phyloP scores from a whole-genome alignment of 768 basidiomycete species.

The Mycena latifolia region DNA sequence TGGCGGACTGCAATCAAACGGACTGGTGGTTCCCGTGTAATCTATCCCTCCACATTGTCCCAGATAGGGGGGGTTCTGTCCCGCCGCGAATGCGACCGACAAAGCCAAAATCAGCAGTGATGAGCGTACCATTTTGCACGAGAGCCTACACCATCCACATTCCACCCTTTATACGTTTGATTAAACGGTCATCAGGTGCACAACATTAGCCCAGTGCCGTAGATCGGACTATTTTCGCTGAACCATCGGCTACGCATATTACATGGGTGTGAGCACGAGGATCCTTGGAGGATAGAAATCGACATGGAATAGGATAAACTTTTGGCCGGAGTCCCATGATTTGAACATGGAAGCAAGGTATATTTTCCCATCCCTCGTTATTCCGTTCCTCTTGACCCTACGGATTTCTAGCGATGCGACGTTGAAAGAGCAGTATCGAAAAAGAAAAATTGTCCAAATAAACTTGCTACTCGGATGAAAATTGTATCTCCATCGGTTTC shows the following conservation, averaged over 20 bases:
- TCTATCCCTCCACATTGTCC: slow-evolving; percentile 28
- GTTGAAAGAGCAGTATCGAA: background rate
- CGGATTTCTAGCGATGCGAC: slow-evolving; percentile 4
- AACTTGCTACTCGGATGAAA: slow-evolving; percentile 14
- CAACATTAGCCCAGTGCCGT: slow-evolving; percentile 1
- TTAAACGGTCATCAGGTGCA: slow-evolving; percentile 17
- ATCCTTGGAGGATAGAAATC: slow-evolving; percentile 17
- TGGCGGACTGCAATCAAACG: slow-evolving; percentile 11
- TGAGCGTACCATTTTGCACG: slow-evolving; percentile 21
- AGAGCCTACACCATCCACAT: slow-evolving; percentile 9
- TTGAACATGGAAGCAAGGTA: slow-evolving; percentile 22
- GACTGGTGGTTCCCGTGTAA: slow-evolving; percentile 15
- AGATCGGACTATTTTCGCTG: slow-evolving; percentile 23
- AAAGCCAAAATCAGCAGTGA: slow-evolving; percentile 13
- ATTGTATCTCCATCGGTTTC: slow-evolving; percentile 1
- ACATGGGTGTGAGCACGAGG: slow-evolving; percentile 10
- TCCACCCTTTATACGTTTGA: slow-evolving; percentile 14
- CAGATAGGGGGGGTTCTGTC: slow-evolving; percentile 16
- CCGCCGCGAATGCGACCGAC: slow-evolving; percentile 13
- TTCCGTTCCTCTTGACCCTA: slow-evolving; percentile 12
- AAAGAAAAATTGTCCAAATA: slow-evolving; percentile 2
- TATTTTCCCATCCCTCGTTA: slow-evolving; percentile 4
- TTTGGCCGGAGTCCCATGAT: slow-evolving; percentile 21
- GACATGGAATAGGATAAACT: slow-evolving; percentile 15
- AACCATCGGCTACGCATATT: slow-evolving; percentile 15